Conservation (phyloP, 371 early-diverging fungal genomes). For the Zychaea mexicana region DNA sequence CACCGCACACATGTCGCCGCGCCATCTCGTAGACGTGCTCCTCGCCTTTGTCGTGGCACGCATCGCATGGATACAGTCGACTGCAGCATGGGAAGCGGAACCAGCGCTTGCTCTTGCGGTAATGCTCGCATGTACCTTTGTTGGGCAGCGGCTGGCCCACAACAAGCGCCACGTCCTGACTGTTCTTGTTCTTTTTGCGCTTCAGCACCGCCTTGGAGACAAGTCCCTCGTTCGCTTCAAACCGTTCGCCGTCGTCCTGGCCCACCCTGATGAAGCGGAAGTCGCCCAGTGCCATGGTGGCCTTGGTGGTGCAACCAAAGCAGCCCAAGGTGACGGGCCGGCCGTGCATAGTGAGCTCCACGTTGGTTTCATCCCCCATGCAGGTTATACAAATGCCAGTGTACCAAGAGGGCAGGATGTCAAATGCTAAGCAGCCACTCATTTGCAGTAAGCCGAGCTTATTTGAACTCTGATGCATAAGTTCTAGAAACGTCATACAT, state of each 20-base stretch:
- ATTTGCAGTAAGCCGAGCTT: conserved; percentile 77
- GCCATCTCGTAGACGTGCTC: conserved; percentile 74
- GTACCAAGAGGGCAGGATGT: conserved; percentile 68
- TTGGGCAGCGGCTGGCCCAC: conserved; percentile 78
- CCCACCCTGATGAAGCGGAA: conserved; percentile 58
- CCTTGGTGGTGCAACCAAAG: conserved; percentile 55
- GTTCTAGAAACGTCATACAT: conserved; percentile 32
- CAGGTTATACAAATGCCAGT: conserved; percentile 64
- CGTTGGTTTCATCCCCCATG: conserved; percentile 35
- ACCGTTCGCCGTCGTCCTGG: conserved; percentile 38
- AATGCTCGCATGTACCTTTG: conserved; percentile 93
- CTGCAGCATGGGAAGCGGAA: conserved; percentile 93
- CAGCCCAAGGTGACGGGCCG: conserved; percentile 48
- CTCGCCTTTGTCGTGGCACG: conserved; percentile 88
- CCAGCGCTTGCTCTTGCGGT: conserved; percentile 92
- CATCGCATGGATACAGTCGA: conserved; percentile 87
- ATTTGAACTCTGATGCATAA: conserved; percentile 56
- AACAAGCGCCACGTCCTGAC: conserved; percentile 50
- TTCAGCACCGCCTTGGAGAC: conserved; percentile 28
- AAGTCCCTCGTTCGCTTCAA: conserved; percentile 29
- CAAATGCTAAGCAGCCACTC: conserved; percentile 66
- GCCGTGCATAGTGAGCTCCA: conserved; percentile 28
- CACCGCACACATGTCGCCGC: conserved; percentile 90
- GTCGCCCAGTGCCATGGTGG: conserved; percentile 45
- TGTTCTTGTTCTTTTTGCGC: conserved; percentile 50